Base-by-base conservation (phyloP, 495 filamentous ascomycete species). In the Neurospora terricola region DNA sequence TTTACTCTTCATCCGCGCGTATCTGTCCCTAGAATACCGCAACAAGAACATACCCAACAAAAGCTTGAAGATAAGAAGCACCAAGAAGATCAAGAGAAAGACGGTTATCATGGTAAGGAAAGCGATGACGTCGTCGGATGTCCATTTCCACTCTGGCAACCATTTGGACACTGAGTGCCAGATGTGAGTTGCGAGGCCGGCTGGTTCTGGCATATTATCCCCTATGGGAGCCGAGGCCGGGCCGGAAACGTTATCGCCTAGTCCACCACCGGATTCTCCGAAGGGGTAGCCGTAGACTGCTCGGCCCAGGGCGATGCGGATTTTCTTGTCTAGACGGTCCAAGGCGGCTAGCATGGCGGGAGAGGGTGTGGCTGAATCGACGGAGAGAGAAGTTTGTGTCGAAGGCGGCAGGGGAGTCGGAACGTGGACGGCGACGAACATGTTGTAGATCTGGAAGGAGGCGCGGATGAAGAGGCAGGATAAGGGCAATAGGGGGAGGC, bases 381-480 rank as follows among this genome's bases (percentile, higher is more conserved):
- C 77, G 0, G 86, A 86, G 0, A 92, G 83, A 3, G 92, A 89
- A 0, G 92, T 88, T 18, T 87, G 86, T 3, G 90, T 88, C 2
- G 90, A 88, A 0, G 91, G 88, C 0, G 92, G 93, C 9, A 94
- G 84, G 0, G 92, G 91, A 3, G 89, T 87, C 10, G 93, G 92
- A 16, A 97, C 83, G 74, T 96, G 88, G 0, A 92, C 93, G 8
- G 94, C 91, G 12, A 98, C 88, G 82, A 98, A 97, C 94, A 98
- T 98, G 81, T 98, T 92, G 82, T 99, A 99, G 12, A 94, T 98
- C 80, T 99, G 96, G 23, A 98, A 87, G 3, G 92, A 93, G 42
- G 96, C 92, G 37, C 96, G 91, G 79, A 99, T 94, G 83, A 98
- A 98, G 70, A 99, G 91, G 77, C 93, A 97, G 7, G 94, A 92